Evolutionary conservation across 2,329 filamentous ascomycete species (phyloP).

Genomic region (Curvularia lunata): DNA sequence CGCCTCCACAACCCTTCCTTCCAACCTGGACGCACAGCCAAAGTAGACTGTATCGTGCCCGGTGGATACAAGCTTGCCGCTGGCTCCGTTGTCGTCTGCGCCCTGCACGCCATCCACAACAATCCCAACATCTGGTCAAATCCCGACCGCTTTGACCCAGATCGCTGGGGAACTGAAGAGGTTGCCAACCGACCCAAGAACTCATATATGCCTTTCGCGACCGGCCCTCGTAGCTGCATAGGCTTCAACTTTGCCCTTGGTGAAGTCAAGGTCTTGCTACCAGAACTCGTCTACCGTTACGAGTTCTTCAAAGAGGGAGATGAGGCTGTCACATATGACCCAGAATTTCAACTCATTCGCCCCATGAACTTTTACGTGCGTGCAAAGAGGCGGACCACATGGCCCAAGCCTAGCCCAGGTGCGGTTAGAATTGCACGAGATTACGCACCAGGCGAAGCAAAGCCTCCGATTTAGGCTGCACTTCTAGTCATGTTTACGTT

Average conservation of each 20-base stretch:
- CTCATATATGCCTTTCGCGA: conserved; percentile 22
- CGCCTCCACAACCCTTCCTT: conserved; percentile 31
- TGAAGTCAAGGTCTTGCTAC: conserved; percentile 18
- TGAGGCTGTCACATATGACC: conserved; percentile 20
- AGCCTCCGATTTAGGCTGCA: conserved; percentile 9
- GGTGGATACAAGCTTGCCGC: conserved; percentile 64
- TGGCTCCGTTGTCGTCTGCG: conserved; percentile 61
- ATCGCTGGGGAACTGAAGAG: conserved; percentile 63
- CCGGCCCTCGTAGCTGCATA: conserved; percentile 20
- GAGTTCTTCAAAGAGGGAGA: conserved; percentile 18
- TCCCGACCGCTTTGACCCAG: conserved; percentile 63
- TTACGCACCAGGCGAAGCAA: conserved; percentile 18
- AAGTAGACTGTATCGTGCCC: conserved; percentile 63
- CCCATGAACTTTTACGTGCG: conserved; percentile 24
- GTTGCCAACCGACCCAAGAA: conserved; percentile 41
- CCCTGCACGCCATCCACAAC: conserved; percentile 55
- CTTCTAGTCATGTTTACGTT: not conserved
- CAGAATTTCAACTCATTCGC: conserved; percentile 21
- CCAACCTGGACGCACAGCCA: conserved; percentile 61
- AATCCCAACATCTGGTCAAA: conserved; percentile 65
- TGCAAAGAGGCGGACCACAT: conserved; percentile 19
- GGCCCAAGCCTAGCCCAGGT: conserved; percentile 10
- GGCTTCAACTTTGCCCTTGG: conserved; percentile 23
- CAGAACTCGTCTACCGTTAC: conserved; percentile 19
- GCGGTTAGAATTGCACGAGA: conserved; percentile 22